Evolutionary conservation across 1,284 basidiomycete species (phyloP), one percentile per base, ranked within the genome.

Genomic region (Sanghuangporus baumii): DNA sequence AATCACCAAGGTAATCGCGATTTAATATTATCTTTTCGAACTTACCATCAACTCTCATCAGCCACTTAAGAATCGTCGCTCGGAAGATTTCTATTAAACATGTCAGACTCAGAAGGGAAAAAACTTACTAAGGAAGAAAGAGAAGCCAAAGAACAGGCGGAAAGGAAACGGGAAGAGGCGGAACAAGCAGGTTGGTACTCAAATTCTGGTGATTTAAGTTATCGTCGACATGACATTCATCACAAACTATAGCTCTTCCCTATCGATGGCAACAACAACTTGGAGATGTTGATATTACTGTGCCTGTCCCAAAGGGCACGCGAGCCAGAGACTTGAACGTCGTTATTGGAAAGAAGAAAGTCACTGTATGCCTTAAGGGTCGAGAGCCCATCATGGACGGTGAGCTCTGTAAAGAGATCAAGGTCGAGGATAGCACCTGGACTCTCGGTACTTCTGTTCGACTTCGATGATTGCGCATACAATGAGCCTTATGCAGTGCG

Each of bases 361-460:
- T 99, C 63, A 88, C 82, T 67, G 87, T 97, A 3, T 91, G 88
- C 6, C 74, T 98, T 59, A 98, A 97, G 75, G 91, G 91, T 20
- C 79, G 90, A 66, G 90, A 93, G 34, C 84, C 87, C 31, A 93
- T 98, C 70, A 72, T 97, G 70, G 82, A 86, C 36, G 97, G 97
- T n/a, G 90, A 96, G 65, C 81, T 99, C 31, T 95, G 93, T 75
- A 89, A 91, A 69, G 94, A 96, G 64, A 89, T 99, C 78, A 95
- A 95, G 71, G 79, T 95, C 57, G 97, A 98, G 66, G 97, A 99
- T 60, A 97, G 94, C 66, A 98, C 95, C 20, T 99, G 97, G 97
- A 95, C 93, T 4, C 74, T 99, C 48, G 89, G 96, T 96, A 67
- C 64, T 87, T 0, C 40, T 47, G 11, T n/a, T 31, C 50, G 62